phyloP scores from a whole-genome alignment of 306 rosid species.

The Quercus wislizeni region DNA sequence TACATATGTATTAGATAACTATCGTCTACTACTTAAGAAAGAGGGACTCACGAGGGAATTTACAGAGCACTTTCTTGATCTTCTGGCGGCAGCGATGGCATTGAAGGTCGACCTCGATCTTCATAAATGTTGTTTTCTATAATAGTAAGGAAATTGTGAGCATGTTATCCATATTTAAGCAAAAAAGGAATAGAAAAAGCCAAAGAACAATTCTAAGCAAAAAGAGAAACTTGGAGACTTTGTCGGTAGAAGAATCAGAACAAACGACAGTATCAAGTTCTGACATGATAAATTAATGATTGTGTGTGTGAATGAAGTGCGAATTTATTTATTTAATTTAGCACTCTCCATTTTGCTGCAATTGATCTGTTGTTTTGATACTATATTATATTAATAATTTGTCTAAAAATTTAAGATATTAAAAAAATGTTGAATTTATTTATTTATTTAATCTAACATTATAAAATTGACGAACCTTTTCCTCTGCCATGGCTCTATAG shows the following conservation, averaged over 20 bases:
- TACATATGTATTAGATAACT: too few relatives aligned
- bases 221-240: not conserved
- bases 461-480: constrained; percentile 31
- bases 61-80: constrained; percentile 67
- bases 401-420: too few relatives aligned
- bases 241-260: not conserved
- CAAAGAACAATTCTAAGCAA: not conserved
- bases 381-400: too few relatives aligned
- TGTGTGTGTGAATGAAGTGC: constrained; percentile 2
- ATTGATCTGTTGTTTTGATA: too few relatives aligned
- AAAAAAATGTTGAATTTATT: too few relatives aligned
- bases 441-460: not conserved
- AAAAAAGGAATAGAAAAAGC: not conserved
- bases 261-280: constrained; percentile 1
- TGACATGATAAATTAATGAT: not conserved
- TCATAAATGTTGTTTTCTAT: constrained; percentile 45
- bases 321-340: too few relatives aligned
- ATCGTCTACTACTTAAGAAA: not conserved
- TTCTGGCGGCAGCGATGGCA: constrained; percentile 67
- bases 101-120: constrained; percentile 67
- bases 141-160: not conserved
- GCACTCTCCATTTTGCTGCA: too few relatives aligned
- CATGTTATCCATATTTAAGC: not conserved
- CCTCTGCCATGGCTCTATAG: constrained; percentile 24
- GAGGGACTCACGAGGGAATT: constrained; percentile 68